Evolutionary conservation across 2,329 filamentous ascomycete genomes (phyloP), one percentile per base, ranked within the genome.

Genomic region (Pseudogymnoascus sp.): DNA sequence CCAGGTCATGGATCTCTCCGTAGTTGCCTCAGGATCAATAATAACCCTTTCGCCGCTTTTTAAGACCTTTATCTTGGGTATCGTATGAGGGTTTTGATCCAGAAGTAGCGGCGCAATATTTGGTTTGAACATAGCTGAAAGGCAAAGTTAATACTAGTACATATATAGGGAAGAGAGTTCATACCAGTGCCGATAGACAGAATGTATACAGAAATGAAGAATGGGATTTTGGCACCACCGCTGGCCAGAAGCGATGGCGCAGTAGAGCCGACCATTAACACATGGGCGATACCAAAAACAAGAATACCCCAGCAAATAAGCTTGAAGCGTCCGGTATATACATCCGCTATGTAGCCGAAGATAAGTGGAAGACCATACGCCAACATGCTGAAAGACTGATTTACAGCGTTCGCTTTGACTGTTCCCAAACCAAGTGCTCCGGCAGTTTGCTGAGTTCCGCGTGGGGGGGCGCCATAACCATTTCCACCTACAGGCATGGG

Each of bases 71-170:
- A 76, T 75, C 62, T 79, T 79, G 6, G 76, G 70, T 35, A 73
- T 74, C 66, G 76, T 74, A 64, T 78, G 69, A 33, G 69, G 66
- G 65, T 78, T 77, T 68, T 87, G 84, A 68, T 87, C 84, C 3
- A 83, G 82, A 63, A 87, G 81, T 42, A 85, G 75, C 2, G 84
- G 83, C 0, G 83, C 82, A 38, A 89, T 85, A 67, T 89, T 90
- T 23, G 84, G 81, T 75, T 90, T 90, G 79, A 90, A 89, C 65
- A 87, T 83, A 64, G 86, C 87, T 63, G 25, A 2, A 40, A 25
- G n/a, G 12, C 16, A 60, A 47, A 59, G 28, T 8, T 37, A 21
- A 37, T 21, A 60, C 56, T 59, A 63, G 60, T 16, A 65, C 62
- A 61, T n/a, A 37, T 28, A 16, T 28, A 40, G 8, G 16, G 23